Conservation (phyloP, 2,329 filamentous ascomycete species). For the Pseudogymnoascus sp. region DNA sequence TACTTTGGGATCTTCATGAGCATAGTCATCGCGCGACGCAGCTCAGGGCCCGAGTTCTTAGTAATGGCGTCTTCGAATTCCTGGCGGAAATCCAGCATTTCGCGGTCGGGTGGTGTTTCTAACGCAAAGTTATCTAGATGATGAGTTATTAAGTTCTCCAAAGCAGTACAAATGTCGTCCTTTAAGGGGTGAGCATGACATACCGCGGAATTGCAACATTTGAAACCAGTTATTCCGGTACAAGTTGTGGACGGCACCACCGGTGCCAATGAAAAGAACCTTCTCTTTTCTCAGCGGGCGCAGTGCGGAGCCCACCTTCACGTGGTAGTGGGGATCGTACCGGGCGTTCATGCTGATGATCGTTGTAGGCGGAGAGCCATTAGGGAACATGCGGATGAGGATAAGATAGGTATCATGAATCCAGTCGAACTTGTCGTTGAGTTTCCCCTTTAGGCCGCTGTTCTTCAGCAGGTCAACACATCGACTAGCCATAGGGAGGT, state of each 20-base stretch:
- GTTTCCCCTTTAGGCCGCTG: slow-evolving; percentile 45
- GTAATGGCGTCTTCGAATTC: slow-evolving; percentile 52
- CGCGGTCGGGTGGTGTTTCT: slow-evolving; percentile 47
- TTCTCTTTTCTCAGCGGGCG: slow-evolving; percentile 45
- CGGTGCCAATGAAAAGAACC: slow-evolving; percentile 49
- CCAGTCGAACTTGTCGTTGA: slow-evolving; percentile 56
- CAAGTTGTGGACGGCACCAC: slow-evolving; percentile 62
- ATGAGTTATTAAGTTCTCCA: neutral
- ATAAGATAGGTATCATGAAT: slow-evolving; percentile 66
- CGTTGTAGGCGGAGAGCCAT: slow-evolving; percentile 56
- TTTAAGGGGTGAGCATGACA: slow-evolving; percentile 32
- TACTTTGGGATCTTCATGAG: slow-evolving; percentile 62
- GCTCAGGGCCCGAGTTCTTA: slow-evolving; percentile 43
- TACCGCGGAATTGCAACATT: slow-evolving; percentile 40
- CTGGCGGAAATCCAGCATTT: slow-evolving; percentile 59
- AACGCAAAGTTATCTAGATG: slow-evolving; percentile 51
- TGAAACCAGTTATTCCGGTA: slow-evolving; percentile 59
- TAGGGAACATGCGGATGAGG: slow-evolving; percentile 61
- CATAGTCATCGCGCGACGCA: slow-evolving; percentile 48
- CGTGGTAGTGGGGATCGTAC: slow-evolving; percentile 48
- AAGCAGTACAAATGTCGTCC: neutral
- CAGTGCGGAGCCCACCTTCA: slow-evolving; percentile 49
- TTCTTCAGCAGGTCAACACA: slow-evolving; percentile 42
- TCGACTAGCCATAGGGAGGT: slow-evolving; percentile 43
- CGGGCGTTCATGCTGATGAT: slow-evolving; percentile 47